phyloP scores from a whole-genome alignment of 805 yeast genomes.

The Ogataea chonburiensis region DNA sequence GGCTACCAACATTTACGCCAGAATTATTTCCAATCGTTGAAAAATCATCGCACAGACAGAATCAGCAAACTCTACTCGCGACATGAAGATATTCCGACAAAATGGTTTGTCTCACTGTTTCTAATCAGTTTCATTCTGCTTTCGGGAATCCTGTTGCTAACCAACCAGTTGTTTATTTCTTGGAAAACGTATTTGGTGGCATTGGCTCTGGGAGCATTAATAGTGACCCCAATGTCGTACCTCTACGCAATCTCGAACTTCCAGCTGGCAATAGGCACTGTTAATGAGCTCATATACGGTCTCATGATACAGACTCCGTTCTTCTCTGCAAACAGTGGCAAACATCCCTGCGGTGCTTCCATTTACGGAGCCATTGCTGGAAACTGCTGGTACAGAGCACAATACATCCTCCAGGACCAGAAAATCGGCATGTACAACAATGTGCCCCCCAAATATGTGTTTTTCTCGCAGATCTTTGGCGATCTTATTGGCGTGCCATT shows the following conservation, averaged over 20 bases:
- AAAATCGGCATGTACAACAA: slow-evolving; percentile 54
- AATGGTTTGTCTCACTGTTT: slow-evolving; percentile 43
- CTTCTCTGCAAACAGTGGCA: slow-evolving; percentile 15
- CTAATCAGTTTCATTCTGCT: slow-evolving; percentile 36
- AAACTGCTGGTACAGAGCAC: slow-evolving; percentile 53
- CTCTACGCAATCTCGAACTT: slow-evolving; percentile 50
- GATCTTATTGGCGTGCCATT: slow-evolving; percentile 53
- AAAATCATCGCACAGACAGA: slow-evolving; percentile 37
- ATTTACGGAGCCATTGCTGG: slow-evolving; percentile 54
- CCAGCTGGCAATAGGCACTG: slow-evolving; percentile 51
- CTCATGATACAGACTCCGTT: slow-evolving; percentile 39
- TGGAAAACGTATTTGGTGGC: slow-evolving; percentile 45
- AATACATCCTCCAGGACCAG: slow-evolving; percentile 39
- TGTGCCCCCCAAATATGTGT: slow-evolving; percentile 50
- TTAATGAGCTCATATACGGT: slow-evolving; percentile 50
- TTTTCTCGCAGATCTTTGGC: slow-evolving; percentile 51
- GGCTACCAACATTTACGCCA: slow-evolving; percentile 12
- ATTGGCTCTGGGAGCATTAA: slow-evolving; percentile 41
- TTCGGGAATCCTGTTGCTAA: slow-evolving; percentile 33
- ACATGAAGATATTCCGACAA: slow-evolving; percentile 42
- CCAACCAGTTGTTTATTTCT: slow-evolving; percentile 34
- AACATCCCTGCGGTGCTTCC: slow-evolving; percentile 49
- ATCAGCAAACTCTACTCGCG: slow-evolving; percentile 40
- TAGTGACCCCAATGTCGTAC: slow-evolving; percentile 50
- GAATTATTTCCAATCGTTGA: neutral